phyloP scores from a whole-genome alignment of 371 early-diverging fungal genomes.

The Vairimorpha ceranae region DNA sequence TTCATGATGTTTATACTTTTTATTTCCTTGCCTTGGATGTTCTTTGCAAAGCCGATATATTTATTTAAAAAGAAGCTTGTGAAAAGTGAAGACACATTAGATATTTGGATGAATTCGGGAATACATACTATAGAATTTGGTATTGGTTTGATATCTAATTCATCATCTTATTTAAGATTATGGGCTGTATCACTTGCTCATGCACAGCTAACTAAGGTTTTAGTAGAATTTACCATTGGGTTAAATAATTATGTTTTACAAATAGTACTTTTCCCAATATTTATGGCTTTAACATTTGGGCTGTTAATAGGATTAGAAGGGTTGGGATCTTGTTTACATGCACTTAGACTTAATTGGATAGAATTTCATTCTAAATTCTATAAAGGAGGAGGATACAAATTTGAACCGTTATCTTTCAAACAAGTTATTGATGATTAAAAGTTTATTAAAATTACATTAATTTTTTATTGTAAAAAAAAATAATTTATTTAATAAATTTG shows the following conservation, averaged over 20 bases:
- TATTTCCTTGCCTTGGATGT: constrained; percentile 93
- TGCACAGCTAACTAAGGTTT: constrained; percentile 89
- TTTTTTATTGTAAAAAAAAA: too few relatives aligned
- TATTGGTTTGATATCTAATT: constrained; percentile 91
- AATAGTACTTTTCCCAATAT: constrained; percentile 68
- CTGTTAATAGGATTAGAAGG: constrained; percentile 94
- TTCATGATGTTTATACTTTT: constrained; percentile 74
- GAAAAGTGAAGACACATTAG: constrained; percentile 43
- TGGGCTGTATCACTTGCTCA: constrained; percentile 99
- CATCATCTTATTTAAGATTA: constrained; percentile 93
- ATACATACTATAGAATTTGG: constrained; percentile 99
- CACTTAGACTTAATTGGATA: constrained; percentile 97
- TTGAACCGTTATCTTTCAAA: constrained; percentile 70
- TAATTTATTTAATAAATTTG: too few relatives aligned
- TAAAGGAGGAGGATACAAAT: constrained; percentile 71
- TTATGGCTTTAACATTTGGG: constrained; percentile 67
- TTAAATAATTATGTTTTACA: constrained; percentile 68
- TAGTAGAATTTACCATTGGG: constrained; percentile 85
- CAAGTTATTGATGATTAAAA: constrained; percentile 34
- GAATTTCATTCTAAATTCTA: constrained; percentile 98
- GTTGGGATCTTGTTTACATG: constrained; percentile 90
- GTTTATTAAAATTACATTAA: background rate
- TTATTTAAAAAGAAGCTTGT: constrained; percentile 58
- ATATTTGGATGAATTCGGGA: constrained; percentile 70
- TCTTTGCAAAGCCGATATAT: constrained; percentile 81